A percentile compares a stretch with the other conserved stretches of the same genome.
These are phyloP conservation scores for Irpex sp. DNA, from an alignment of 1,284 basidiomycete species.

Conservation along the genomic window DNA sequence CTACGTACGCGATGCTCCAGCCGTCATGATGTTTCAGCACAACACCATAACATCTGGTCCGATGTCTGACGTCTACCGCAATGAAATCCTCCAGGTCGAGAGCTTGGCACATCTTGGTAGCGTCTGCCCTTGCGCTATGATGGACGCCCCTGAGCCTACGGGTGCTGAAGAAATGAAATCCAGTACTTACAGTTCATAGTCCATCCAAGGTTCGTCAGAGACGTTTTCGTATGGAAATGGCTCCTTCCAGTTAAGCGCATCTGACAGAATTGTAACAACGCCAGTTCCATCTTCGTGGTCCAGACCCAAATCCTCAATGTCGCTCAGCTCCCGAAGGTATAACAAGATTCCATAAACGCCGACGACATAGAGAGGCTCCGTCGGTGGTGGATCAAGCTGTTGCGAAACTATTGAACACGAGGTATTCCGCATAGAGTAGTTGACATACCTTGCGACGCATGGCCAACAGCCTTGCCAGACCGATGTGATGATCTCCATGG, in stretches of 20 bases:
- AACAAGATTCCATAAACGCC: slow-evolving; percentile 50
- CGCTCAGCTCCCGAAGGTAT: slow-evolving; percentile 63
- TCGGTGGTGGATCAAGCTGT: slow-evolving; percentile 57
- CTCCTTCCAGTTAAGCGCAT: slow-evolving; percentile 48
- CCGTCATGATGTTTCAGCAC: slow-evolving; percentile 67
- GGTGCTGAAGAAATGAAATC: neutral
- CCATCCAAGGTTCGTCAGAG: slow-evolving; percentile 24
- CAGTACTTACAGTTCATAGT: slow-evolving; percentile 13
- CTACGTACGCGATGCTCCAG: slow-evolving; percentile 78
- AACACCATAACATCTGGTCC: slow-evolving; percentile 68
- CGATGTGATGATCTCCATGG: slow-evolving; percentile 93
- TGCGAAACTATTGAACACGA: slow-evolving; percentile 2
- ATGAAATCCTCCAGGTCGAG: slow-evolving; percentile 54
- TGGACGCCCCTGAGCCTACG: neutral
- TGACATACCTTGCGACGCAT: slow-evolving; percentile 65
- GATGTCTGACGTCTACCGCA: slow-evolving; percentile 74
- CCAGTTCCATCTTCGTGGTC: slow-evolving; percentile 40
- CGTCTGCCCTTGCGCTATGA: slow-evolving; percentile 36
- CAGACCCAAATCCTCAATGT: slow-evolving; percentile 67
- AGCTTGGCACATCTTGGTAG: slow-evolving; percentile 38
- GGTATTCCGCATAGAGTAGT: neutral
- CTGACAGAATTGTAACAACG: slow-evolving; percentile 51
- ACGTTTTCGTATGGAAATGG: slow-evolving; percentile 37
- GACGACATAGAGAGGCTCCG: slow-evolving; percentile 69
- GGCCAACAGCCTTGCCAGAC: slow-evolving; percentile 71